A percentile compares a stretch with the other conserved stretches of the same genome.
Evolutionary conservation across 805 yeast genomes (phyloP).

Genomic region (Priceomyces castillae): DNA sequence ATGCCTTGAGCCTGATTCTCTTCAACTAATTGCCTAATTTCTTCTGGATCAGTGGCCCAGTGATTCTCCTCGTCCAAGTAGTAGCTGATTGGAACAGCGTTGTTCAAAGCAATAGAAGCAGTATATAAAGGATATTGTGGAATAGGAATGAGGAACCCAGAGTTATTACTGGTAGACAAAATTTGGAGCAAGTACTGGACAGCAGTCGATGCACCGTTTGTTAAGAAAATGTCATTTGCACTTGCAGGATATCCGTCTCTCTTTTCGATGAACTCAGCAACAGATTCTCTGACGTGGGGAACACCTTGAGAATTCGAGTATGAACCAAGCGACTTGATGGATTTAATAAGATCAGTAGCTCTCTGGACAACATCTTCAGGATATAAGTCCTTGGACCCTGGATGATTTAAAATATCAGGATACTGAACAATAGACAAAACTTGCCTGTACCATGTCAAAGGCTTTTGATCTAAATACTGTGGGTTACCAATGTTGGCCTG

Average conservation of each 20-base stretch:
- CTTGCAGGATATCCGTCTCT: conserved; percentile 72
- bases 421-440: conserved; percentile 83
- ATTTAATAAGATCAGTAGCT: conserved; percentile 57
- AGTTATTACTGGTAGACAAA: conserved; percentile 59
- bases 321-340: conserved; percentile 87
- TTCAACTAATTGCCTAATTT: conserved; percentile 54
- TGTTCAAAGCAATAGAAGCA: conserved; percentile 84
- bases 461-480: conserved; percentile 92
- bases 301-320: conserved; percentile 94
- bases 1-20: conserved; percentile 52
- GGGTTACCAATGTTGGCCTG: conserved; percentile 97
- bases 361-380: conserved; percentile 74
- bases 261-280: conserved; percentile 72
- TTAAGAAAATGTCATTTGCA: conserved; percentile 74
- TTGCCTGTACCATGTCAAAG: conserved; percentile 93
- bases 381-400: conserved; percentile 31
- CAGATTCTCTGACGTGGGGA: conserved; percentile 62
- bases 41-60: conserved; percentile 80
- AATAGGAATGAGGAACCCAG: conserved; percentile 89
- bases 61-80: conserved; percentile 73
- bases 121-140: conserved; percentile 98
- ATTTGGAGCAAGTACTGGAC: conserved; percentile 77
- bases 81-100: conserved; percentile 82
- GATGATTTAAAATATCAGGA: conserved; percentile 56
- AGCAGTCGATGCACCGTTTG: conserved; percentile 94